Base-by-base conservation (phyloP, 108 stramenopile genomes). In the Skeletonema costatum region DNA sequence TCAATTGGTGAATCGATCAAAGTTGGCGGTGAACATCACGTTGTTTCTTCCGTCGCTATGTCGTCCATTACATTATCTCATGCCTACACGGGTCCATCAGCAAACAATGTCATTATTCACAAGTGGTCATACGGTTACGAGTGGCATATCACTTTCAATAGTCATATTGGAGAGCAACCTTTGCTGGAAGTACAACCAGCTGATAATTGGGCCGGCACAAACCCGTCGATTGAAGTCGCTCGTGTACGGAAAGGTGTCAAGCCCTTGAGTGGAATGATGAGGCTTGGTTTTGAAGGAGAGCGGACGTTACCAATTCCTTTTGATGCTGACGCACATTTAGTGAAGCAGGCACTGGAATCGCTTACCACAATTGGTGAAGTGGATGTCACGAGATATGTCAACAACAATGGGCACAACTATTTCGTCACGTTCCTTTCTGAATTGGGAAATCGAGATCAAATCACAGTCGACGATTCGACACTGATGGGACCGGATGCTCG, bases 351-450 rank as follows among this genome's bases (percentile, higher is more conserved):
- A 11, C 66, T 97, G 36, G 93, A 95, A 71, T 56, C 77, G 10
- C 69, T 96, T 12, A 11, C 70, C 17, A 77, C 84, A 0, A 78
- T 97, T 64, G 76, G 87, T 21, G 89, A 87, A 53, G 93, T 97
- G 9, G 69, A 60, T 63, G 94, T 97, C 19, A 62, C 68, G 6
- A 68, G 90, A 7, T 77, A 74, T 39, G 42, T 64, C n/a, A 97
- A 96, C 84, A 92, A 88, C 67, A 89, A 89, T 74, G 96, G 96
- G 11, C 88, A 85, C 85, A 90, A 92, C 67, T 97, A 92, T 85
- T 71, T 88, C 38, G 85, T 97, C 25, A 94, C 94, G 6, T 97
- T 96, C 60, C 14, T 83, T 41, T 83, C 82, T 19, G 81, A 83
- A 25, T 41, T 81, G 21, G 82, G 81, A 1, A 44, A 85, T 61